A percentile compares a stretch with the other conserved stretches of the same genome.
Evolutionary conservation across 2,329 filamentous ascomycete genomes (phyloP).

Genomic region (Cladosporium sphaerospermum): DNA sequence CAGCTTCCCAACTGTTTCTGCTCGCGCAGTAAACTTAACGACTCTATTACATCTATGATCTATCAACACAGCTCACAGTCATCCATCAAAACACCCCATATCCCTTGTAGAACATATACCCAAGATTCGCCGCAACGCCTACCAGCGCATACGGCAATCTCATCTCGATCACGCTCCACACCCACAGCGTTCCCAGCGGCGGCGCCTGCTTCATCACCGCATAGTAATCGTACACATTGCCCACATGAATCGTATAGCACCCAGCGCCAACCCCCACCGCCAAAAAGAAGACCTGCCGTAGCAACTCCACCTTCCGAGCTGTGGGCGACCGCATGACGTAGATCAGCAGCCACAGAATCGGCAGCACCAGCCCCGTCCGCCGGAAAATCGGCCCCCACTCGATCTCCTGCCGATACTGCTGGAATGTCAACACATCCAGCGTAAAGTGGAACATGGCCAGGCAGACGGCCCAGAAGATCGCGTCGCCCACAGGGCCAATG

Average conservation of each 20-base stretch:
- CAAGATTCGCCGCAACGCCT: not conserved
- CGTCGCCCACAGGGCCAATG: conserved; percentile 42
- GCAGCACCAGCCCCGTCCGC: conserved; percentile 44
- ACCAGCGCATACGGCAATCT: conserved; percentile 6
- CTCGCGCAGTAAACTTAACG: no score
- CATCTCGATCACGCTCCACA: conserved; percentile 89
- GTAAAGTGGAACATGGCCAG: conserved; percentile 70
- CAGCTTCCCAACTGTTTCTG: no score
- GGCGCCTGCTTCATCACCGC: conserved; percentile 88
- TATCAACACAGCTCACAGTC: no score
- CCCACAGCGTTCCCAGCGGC: conserved; percentile 82
- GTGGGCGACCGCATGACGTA: conserved; percentile 39
- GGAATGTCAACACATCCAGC: conserved; percentile 70
- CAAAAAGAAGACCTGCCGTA: conserved; percentile 55
- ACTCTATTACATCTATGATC: no score
- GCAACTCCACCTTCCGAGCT: conserved; percentile 38
- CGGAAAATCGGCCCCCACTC: conserved; percentile 51
- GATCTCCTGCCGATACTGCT: conserved; percentile 67
- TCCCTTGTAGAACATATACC: conserved; percentile 9
- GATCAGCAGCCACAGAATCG: conserved; percentile 40
- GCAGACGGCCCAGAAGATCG: conserved; percentile 48
- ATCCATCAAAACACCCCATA: conserved; percentile 1
- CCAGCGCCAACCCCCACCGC: conserved; percentile 55
- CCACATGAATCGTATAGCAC: conserved; percentile 73
- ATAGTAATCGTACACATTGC: conserved; percentile 74